These are phyloP conservation scores for Coemansia sp. DNA, from an alignment of 192 early-diverging fungal species.

Conservation along the genomic window DNA sequence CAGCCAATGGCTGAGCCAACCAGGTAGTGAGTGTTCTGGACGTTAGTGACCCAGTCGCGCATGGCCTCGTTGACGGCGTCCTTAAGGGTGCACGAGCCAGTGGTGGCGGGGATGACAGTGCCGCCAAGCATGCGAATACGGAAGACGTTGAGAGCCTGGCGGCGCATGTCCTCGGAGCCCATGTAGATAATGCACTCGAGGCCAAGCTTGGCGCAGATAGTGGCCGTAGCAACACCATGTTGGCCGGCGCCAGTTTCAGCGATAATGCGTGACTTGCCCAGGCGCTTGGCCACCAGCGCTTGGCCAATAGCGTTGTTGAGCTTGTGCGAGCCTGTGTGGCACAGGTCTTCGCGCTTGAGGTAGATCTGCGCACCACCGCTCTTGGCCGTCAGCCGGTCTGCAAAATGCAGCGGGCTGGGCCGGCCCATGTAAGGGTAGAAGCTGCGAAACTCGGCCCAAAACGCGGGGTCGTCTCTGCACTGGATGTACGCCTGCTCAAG, in stretches of 20 bases:
- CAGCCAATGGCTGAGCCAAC: constrained; percentile 97
- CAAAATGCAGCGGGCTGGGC: constrained; percentile 83
- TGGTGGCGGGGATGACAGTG: constrained; percentile 78
- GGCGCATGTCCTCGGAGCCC: constrained; percentile 92
- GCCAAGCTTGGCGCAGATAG: constrained; percentile 97
- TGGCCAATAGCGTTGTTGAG: constrained; percentile 99
- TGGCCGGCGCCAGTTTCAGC: constrained; percentile 99
- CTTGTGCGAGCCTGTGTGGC: constrained; percentile 99
- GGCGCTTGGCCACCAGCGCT: constrained; percentile 85
- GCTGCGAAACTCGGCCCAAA: constrained; percentile 88
- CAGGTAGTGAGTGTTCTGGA: constrained; percentile 88
- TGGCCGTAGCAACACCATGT: constrained; percentile 97
- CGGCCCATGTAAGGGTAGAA: constrained; percentile 92
- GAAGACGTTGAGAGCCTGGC: constrained; percentile 95
- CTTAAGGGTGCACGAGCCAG: constrained; percentile 83
- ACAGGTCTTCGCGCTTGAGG: constrained; percentile 98
- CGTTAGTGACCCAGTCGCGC: constrained; percentile 98
- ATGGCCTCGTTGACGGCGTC: constrained; percentile 99
- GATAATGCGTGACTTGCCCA: constrained; percentile 96
- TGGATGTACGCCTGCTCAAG: constrained; percentile 79
- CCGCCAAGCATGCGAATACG: constrained; percentile 92
- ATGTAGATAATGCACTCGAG: constrained; percentile 97
- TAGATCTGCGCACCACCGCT: constrained; percentile 87
- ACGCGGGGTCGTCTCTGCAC: constrained; percentile 82
- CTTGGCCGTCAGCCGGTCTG: constrained; percentile 76